Base-by-base conservation (phyloP, 208 protist species). In the Leishmania martiniquensis region DNA sequence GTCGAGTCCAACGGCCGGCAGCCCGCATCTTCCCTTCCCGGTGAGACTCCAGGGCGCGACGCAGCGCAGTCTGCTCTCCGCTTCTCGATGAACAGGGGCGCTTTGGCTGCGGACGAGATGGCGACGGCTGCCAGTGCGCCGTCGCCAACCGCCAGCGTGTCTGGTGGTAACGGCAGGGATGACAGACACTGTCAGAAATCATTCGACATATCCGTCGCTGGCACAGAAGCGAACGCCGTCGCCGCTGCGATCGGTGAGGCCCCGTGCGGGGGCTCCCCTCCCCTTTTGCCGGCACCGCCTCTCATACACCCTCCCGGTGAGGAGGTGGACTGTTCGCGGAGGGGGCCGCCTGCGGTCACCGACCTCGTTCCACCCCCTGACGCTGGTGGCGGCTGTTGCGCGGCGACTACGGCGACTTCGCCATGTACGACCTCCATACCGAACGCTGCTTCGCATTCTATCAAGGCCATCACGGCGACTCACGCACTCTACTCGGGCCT, bases 241-340 rank as follows among this genome's bases (percentile, higher is more conserved):
- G 25, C 22, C 42, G 37, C 44, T 51, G 25, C 20, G 37, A 47
- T n/a, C 65, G 1, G 37, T 49, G 65, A 69, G 4, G 37, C 42
- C 65, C 65, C 9, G 25, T n/a, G 42, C 49, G 42, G 10, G 20
- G 5, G 42, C 6, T 22, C 65, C 29, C 3, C 25, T 2, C 49
- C 25, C 29, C 6, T 29, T 49, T 15, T 44, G 4, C 32, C 22
- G 34, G 12, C 47, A 3, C 42, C 12, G 42, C 54, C 55, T 47
- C 72, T 17, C 39, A 22, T 66, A 32, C 72, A 75, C 54, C n/a
- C 52, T 20, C 37, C 55, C 72, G 54, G 29, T 65, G 72, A n/a
- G n/a, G 72, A 75, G 54, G 22, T 63, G 34, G 52, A 20, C 7
- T 39, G 10, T 7, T 39, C 55, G 7, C 49, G 37, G 55, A 32